Evolutionary conservation across 83 land plant genomes (phyloP).

Genomic region (Diphasiastrum complanatum): DNA sequence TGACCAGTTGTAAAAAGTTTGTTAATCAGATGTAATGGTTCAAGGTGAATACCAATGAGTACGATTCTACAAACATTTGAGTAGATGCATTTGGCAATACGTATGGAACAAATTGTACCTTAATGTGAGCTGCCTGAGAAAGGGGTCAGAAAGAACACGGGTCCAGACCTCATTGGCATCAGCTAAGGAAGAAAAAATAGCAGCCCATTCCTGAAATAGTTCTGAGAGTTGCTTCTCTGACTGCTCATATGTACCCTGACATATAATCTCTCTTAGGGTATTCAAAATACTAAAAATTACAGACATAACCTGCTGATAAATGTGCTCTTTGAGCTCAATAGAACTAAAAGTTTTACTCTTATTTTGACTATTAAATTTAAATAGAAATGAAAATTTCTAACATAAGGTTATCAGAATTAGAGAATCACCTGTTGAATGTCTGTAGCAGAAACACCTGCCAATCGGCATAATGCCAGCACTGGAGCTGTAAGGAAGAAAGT

Average conservation of each 20-base stretch:
- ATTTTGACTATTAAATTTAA: background rate
- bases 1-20: too few relatives aligned
- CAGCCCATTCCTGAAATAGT: slow-evolving; percentile 66
- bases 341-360: background rate
- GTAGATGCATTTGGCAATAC: too few relatives aligned
- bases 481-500: slow-evolving; percentile 92
- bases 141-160: slow-evolving; percentile 78
- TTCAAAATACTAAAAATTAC: background rate
- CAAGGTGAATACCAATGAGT: too few relatives aligned
- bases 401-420: background rate
- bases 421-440: slow-evolving; percentile 39
- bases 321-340: background rate
- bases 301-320: background rate
- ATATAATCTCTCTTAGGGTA: background rate
- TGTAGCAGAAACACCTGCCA: slow-evolving; percentile 44
- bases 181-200: slow-evolving; percentile 50
- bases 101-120: slow-evolving; percentile 40
- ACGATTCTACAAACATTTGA: too few relatives aligned
- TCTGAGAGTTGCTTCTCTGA: slow-evolving; percentile 59
- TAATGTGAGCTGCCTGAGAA: slow-evolving; percentile 64
- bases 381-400: background rate
- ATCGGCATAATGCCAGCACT: slow-evolving; percentile 69
- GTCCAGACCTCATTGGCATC: slow-evolving; percentile 67
- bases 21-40: too few relatives aligned
- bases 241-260: slow-evolving; percentile 51